Base-by-base conservation (phyloP, 2,329 filamentous ascomycete genomes). In the Monosporascus sp. region DNA sequence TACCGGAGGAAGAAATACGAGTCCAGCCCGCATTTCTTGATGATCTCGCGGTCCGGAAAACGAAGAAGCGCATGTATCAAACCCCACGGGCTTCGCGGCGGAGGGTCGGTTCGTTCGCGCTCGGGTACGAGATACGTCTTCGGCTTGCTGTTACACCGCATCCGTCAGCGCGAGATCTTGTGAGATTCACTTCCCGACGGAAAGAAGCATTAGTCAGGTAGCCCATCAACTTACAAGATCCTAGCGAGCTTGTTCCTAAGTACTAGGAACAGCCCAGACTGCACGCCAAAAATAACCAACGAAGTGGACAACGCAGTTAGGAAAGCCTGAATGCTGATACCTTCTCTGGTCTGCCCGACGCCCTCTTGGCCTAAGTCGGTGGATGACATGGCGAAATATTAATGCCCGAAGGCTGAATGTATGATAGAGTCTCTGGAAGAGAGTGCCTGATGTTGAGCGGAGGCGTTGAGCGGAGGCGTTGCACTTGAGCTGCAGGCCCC, bases 11-110 rank as follows among this genome's bases (percentile, higher is more conserved):
- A 99, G 76, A 97, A 96, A 73, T 96, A 99, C 65, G 93, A 91
- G 68, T 99, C 94, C 9, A 99, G 81, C 19, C 94, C 94, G 62
- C 93, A 97, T 71, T 97, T 96, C 51, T 93, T 87, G 63, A 99
- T 96, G 61, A 99, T 84, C 62, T 96, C 90, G 14, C 89, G 79
- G 57, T 89, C 81, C 76, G 84, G 70, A 74, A 89, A 74, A 74
- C 85, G 70, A 74, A 89, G 78, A 78, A 96, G 59, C 75, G 75
- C 68, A 70, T 80, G 66, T 61, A 83, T 59, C 54, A 86, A 70
- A 16, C 74, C 74, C 68, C 79, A 75, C 38, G 78, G 73, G 47
- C 70, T 79, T 50, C 69, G 72, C 0, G 88, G 88, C 2, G 90
- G 89, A 1, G 88, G 76, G n/a, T 86, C 80, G 8, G 89, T 91